Evolutionary conservation across 305 asterid species (phyloP).

Genomic region (Rubia peregrina): DNA sequence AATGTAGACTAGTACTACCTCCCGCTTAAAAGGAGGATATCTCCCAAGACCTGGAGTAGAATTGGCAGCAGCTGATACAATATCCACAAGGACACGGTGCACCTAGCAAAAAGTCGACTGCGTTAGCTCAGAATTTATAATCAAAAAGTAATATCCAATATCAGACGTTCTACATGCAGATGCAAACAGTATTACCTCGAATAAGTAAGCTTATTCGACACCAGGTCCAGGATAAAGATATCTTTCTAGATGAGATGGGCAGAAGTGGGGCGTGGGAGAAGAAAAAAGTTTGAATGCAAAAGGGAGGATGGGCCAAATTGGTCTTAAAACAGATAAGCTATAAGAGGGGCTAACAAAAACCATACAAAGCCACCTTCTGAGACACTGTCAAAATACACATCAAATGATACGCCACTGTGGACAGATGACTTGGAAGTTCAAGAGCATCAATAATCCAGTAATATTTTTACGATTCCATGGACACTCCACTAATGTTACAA

Average conservation of each 20-base stretch:
- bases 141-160: conserved; percentile 7
- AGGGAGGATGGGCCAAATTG: background rate
- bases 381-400: background rate
- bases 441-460: background rate
- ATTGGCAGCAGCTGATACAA: conserved; percentile 90
- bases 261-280: background rate
- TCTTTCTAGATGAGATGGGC: background rate
- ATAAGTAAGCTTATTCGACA: no score
- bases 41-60: conserved; percentile 99
- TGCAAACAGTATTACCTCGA: background rate
- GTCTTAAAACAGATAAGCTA: background rate
- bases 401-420: background rate
- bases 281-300: background rate
- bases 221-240: background rate
- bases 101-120: conserved; percentile 39
- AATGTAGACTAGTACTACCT: conserved; percentile 38
- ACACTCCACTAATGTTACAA: background rate
- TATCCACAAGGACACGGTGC: conserved; percentile 88
- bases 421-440: background rate
- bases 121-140: conserved; percentile 14
- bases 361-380: background rate
- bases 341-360: no score
- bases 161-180: background rate
- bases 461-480: background rate
- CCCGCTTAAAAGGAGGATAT: conserved; percentile 98